Evolutionary conservation across 208 protist species (phyloP).

Genomic region (Leishmania aethiopica): DNA sequence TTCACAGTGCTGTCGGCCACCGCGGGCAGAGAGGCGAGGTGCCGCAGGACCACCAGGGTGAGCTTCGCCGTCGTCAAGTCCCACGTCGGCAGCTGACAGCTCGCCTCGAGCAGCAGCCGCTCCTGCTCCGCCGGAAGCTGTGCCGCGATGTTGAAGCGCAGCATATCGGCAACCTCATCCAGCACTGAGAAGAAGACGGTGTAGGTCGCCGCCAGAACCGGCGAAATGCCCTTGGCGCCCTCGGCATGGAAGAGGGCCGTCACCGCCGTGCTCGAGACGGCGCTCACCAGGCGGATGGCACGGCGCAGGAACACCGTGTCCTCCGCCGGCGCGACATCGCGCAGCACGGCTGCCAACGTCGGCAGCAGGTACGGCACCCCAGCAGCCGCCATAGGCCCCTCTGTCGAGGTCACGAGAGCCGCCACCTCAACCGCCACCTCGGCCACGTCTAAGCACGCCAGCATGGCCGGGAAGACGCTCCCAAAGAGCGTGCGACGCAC

Average conservation of each 20-base stretch:
- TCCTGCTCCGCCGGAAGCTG: constrained; percentile 34
- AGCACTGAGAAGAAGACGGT: constrained; percentile 67
- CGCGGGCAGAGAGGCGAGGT: constrained; percentile 65
- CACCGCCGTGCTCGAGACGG: constrained; percentile 47
- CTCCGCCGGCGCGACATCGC: constrained; percentile 38
- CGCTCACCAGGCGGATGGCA: constrained; percentile 54
- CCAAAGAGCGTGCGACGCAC: constrained; percentile 34
- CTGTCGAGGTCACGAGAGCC: constrained; percentile 16
- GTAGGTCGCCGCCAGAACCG: constrained; percentile 37
- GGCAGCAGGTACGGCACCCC: constrained; percentile 46
- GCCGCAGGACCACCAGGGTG: constrained; percentile 73
- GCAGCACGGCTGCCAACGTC: constrained; percentile 64
- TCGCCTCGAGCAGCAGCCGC: constrained; percentile 57
- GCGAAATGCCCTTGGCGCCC: constrained; percentile 42
- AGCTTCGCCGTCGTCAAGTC: constrained; percentile 61
- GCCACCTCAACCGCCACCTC: constrained; percentile 30
- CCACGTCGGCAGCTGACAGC: constrained; percentile 64
- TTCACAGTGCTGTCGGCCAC: constrained; percentile 61
- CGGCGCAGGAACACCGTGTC: constrained; percentile 41
- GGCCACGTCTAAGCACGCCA: constrained; percentile 28
- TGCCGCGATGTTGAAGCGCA: constrained; percentile 76
- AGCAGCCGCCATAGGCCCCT: neutral
- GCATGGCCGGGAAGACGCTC: constrained; percentile 45
- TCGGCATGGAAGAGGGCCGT: constrained; percentile 43
- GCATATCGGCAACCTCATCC: constrained; percentile 69